Conservation (phyloP, 192 early-diverging fungal species). For the Obelidium mucronatum region DNA sequence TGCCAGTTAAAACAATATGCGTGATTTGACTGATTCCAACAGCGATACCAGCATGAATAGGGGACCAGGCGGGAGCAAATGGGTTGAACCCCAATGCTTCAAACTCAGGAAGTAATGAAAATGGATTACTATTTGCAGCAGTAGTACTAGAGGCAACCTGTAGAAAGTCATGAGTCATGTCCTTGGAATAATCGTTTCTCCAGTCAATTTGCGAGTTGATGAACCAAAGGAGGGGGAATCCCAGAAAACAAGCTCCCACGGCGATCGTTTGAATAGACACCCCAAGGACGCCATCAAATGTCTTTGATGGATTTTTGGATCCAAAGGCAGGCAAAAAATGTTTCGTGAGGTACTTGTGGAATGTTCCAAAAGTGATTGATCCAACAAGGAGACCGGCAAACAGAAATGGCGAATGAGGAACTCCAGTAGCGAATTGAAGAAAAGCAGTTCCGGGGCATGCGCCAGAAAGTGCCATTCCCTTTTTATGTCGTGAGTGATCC, state of each 20-base stretch:
- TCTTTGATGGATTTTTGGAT: not conserved
- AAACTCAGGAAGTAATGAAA: not conserved
- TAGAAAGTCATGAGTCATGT: not conserved
- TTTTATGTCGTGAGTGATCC: too few relatives aligned
- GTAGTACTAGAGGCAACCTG: not conserved
- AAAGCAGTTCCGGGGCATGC: slow-evolving; percentile 49
- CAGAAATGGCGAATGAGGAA: slow-evolving; percentile 8
- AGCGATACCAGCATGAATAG: slow-evolving; percentile 31
- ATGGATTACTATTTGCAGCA: not conserved
- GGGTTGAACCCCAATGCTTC: not conserved
- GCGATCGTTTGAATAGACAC: not conserved
- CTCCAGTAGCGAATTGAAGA: slow-evolving; percentile 40
- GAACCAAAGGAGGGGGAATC: not conserved
- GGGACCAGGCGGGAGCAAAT: slow-evolving; percentile 31
- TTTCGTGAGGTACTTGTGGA: slow-evolving; percentile 14
- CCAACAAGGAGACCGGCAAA: slow-evolving; percentile 31
- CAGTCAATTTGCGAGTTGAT: slow-evolving; percentile 25
- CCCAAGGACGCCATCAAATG: slow-evolving; percentile 5
- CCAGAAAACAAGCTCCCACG: not conserved
- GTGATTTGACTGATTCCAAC: slow-evolving; percentile 26
- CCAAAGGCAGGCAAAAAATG: slow-evolving; percentile 12
- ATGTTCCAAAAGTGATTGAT: slow-evolving; percentile 33
- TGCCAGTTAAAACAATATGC: slow-evolving; percentile 3
- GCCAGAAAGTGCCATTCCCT: slow-evolving; percentile 44
- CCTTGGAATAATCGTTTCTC: not conserved